Evolutionary conservation across 345 rosid genomes (phyloP).

Genomic region (Gossypium ekmanianum): DNA sequence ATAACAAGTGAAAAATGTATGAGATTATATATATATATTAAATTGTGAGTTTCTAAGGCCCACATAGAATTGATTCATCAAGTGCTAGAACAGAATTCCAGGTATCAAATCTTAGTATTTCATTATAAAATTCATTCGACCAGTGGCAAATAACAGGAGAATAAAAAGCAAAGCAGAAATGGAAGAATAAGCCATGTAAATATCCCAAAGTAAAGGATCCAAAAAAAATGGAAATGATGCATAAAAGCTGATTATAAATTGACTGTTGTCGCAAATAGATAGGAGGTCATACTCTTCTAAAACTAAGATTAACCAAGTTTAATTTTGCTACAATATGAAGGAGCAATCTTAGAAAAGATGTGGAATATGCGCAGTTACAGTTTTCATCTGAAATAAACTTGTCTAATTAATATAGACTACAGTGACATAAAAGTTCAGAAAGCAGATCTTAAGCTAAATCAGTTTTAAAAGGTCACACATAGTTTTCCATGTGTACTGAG

Average conservation of each 20-base stretch:
- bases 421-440: background rate
- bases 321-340: background rate
- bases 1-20: too few relatives aligned
- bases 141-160: background rate
- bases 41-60: background rate
- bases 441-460: background rate
- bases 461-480: background rate
- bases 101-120: background rate
- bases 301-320: background rate
- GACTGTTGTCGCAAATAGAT: background rate
- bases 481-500: background rate
- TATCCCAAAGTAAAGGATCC: background rate
- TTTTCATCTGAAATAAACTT: background rate
- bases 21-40: too few relatives aligned
- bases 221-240: background rate
- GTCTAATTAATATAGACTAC: too few relatives aligned
- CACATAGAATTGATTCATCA: slow-evolving; percentile 15
- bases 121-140: background rate
- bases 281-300: background rate
- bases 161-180: background rate
- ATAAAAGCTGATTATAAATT: background rate
- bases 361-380: background rate
- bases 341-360: background rate
- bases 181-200: slow-evolving; percentile 4
- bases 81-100: background rate